Base-by-base conservation (phyloP, 129 eudicot species). In the Daucus carota region DNA sequence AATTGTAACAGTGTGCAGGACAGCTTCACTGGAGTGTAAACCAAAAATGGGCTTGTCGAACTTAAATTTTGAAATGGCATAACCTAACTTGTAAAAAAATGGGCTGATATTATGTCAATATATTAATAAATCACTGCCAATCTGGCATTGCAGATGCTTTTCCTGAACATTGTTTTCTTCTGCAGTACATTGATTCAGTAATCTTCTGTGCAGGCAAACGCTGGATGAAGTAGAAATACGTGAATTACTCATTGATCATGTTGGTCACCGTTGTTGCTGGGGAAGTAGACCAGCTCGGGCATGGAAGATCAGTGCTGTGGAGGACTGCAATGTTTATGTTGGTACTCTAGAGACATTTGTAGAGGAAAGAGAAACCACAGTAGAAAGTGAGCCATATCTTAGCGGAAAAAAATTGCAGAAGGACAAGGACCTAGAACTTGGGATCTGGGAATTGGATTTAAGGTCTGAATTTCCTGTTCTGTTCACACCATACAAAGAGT, bases 211-310 rank as follows among this genome's bases (percentile, higher is more conserved):
- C 81, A 93, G 98, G 82, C 96, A 84, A 86, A 82, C 86, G 70
- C 63, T 94, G 74, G 98, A 94, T 80, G 98, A 94, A 82, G 92
- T 91, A 38, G 98, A 94, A 80, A 89, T 94, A 62, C 91, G 98
- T 18, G 98, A 94, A 76, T 66, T 94, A 46, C 97, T 94, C 28
- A 80, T 91, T 68, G 98, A 94, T 80, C 96, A 91, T 82, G 97
- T 94, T 76, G 98, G 98, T 69, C 98, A 94, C 81, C 96, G 93
- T 67, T 94, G 97, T 80, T 94, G 98, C 83, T 94, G 98, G 98
- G 99, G 96, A 73, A 94, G 97, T 80, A 90, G 96, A 67, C 98
- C 98, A 41, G 98, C 98, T 50, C 95, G 98, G 73, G 84, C 92
- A n/a, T 94, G 98, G 98, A 83, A 88, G 78, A 91, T 94, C 48